phyloP scores from a whole-genome alignment of 495 filamentous ascomycete species.

The Penicillium riverlandense region DNA sequence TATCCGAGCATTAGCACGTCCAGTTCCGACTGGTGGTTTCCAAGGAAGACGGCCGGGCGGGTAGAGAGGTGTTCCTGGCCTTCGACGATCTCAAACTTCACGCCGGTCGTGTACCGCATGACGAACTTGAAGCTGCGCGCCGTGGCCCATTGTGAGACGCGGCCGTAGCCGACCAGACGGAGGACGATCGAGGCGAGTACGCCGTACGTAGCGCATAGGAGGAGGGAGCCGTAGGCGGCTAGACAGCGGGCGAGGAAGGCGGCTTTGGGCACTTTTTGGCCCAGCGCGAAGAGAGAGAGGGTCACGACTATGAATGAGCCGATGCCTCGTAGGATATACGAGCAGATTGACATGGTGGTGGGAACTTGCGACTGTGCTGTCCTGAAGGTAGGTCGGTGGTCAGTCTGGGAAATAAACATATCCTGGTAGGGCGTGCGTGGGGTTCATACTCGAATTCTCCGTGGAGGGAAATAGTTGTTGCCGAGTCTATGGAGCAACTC shows the following conservation, averaged over 20 bases:
- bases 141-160: slow-evolving; percentile 79
- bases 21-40: slow-evolving; percentile 91
- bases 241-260: slow-evolving; percentile 68
- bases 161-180: slow-evolving; percentile 60
- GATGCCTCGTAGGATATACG: slow-evolving; percentile 44
- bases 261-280: slow-evolving; percentile 44
- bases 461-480: not conserved
- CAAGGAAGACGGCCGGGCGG: slow-evolving; percentile 83
- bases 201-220: slow-evolving; percentile 65
- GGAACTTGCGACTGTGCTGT: slow-evolving; percentile 1
- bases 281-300: slow-evolving; percentile 51
- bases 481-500: not conserved
- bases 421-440: too few species aligned
- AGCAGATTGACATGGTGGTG: slow-evolving; percentile 34
- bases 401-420: not conserved
- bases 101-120: slow-evolving; percentile 68
- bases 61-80: slow-evolving; percentile 57
- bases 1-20: slow-evolving; percentile 85
- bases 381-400: slow-evolving; percentile 1
- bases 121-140: slow-evolving; percentile 74
- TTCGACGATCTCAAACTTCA: slow-evolving; percentile 69
- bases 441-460: too few species aligned
- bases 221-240: slow-evolving; percentile 60
- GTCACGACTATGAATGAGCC: slow-evolving; percentile 48
- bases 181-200: slow-evolving; percentile 66